Base-by-base conservation (phyloP, 495 filamentous ascomycete species). In the Glonium stellatum region DNA sequence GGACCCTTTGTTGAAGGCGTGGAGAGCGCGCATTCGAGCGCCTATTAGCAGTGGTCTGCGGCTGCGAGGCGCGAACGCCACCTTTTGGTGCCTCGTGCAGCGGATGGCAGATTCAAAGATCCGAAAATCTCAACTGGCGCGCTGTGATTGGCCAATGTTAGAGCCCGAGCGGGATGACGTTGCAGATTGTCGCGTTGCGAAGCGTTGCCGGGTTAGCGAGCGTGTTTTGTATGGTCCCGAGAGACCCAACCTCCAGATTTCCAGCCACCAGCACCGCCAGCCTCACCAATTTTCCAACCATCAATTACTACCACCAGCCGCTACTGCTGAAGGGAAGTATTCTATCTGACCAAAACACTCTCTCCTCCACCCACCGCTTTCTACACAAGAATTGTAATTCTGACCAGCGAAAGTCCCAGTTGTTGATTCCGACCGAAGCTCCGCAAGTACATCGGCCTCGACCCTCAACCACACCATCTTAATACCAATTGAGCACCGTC, bases 171-270 rank as follows among this genome's bases (percentile, higher is more conserved):
- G 3, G 39, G 39, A 44, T 44, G 39, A 18, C 39, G 39, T 44
- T 44, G 39, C 48, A 31, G 19, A 23, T 51, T 23, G 48, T 23
- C 25, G 48, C 13, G 21, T 12, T 18, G 44, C 22, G 44, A n/a
- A 18, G 44, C 44, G 50, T 53, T 53, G 50, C 50, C 50, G 50
- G 50, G 50, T 19, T 27, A 27, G 50, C 50, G 50, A 6, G 19
- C 50, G 50, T 53, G 50, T 53, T n/a, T 53, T 55, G 36, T 42
- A 21, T 55, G 52, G 13, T 22, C 31, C 50, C 13, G 25, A 27
- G n/a, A 27, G 5, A n/a, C 50, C 36, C 52, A 55, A 39, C 52
- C 52, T 42, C 52, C 52, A 31, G 27, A 31, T 37, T 18, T 31
- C 48, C 12, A 21, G 34, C 25, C 52, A 12, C 36, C 52, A 37